Conservation (phyloP, 352 stramenopile species). For the Phytophthora capsici region DNA sequence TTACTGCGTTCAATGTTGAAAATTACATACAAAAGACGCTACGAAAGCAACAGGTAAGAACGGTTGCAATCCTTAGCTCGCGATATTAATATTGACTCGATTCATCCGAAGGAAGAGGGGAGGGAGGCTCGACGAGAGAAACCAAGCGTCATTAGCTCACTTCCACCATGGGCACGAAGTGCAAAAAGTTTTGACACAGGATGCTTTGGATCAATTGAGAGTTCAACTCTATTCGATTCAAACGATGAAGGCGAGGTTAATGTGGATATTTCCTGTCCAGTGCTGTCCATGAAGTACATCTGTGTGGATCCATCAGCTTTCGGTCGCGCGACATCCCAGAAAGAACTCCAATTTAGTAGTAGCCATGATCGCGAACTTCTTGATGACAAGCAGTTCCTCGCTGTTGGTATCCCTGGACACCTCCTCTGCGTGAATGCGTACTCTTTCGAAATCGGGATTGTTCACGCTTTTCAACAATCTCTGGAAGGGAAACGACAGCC, state of each 20-base stretch:
- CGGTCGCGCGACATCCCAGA: not conserved
- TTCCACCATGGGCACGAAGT: constrained; percentile 70
- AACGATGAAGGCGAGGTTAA: constrained; percentile 13
- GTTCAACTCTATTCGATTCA: not conserved
- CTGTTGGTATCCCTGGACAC: constrained; percentile 55
- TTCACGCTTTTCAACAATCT: constrained; percentile 61
- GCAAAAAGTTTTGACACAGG: constrained; percentile 23
- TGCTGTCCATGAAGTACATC: constrained; percentile 59
- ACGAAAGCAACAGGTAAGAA: constrained; percentile 20
- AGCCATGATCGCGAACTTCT: constrained; percentile 59
- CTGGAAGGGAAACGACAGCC: not conserved
- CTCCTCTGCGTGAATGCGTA: constrained; percentile 70
- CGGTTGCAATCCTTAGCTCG: not conserved
- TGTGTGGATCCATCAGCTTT: constrained; percentile 29
- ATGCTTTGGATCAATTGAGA: constrained; percentile 5
- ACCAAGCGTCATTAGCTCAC: constrained; percentile 72
- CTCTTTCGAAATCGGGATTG: constrained; percentile 63
- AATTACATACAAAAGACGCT: constrained; percentile 51
- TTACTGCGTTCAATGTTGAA: constrained; percentile 53
- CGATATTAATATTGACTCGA: not conserved
- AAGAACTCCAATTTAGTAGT: constrained; percentile 48
- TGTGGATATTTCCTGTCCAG: constrained; percentile 50
- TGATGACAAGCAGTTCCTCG: constrained; percentile 57
- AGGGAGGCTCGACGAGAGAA: constrained; percentile 47
- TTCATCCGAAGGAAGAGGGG: constrained; percentile 46